Evolutionary conservation across 768 basidiomycete genomes (phyloP).

Genomic region (Pulveroboletus sp.): DNA sequence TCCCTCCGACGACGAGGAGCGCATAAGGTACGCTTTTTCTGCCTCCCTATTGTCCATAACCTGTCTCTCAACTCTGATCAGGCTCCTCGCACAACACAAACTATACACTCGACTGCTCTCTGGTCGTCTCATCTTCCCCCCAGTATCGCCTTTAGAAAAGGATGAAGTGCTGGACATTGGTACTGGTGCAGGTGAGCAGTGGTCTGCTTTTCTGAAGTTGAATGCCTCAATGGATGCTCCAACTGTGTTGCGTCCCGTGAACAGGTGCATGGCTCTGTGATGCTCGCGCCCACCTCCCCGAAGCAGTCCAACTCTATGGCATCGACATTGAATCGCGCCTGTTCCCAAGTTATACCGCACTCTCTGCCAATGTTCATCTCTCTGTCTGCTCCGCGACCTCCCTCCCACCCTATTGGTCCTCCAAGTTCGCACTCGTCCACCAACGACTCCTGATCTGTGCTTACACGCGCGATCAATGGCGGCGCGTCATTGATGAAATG

Average conservation of each 20-base stretch:
- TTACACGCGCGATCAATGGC: constrained; percentile 30
- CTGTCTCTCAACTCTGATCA: background rate
- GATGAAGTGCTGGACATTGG: constrained; percentile 25
- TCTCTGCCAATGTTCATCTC: constrained; percentile 18
- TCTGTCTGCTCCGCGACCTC: constrained; percentile 20
- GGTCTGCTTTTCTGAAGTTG: background rate
- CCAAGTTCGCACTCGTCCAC: constrained; percentile 30
- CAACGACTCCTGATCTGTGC: constrained; percentile 32
- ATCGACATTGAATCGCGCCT: constrained; percentile 25
- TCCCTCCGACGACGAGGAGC: constrained; percentile 26
- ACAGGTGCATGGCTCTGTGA: constrained; percentile 25
- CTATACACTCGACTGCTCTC: constrained; percentile 21
- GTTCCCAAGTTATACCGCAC: constrained; percentile 8
- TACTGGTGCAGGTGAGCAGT: constrained; percentile 17
- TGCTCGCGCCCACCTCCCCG: constrained; percentile 10
- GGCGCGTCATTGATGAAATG: constrained; percentile 21
- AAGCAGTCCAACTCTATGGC: constrained; percentile 20
- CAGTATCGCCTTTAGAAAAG: constrained; percentile 9
- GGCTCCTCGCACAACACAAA: constrained; percentile 14
- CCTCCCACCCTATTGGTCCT: constrained; percentile 31
- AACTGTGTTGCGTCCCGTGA: too few relatives aligned
- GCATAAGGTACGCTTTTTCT: constrained; percentile 17
- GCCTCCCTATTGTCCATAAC: too few relatives aligned
- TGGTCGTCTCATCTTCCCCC: constrained; percentile 20
- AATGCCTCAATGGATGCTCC: too few relatives aligned